These are phyloP conservation scores for Syzygium malaccense DNA, from an alignment of 441 rosid species.

Conservation along the genomic window DNA sequence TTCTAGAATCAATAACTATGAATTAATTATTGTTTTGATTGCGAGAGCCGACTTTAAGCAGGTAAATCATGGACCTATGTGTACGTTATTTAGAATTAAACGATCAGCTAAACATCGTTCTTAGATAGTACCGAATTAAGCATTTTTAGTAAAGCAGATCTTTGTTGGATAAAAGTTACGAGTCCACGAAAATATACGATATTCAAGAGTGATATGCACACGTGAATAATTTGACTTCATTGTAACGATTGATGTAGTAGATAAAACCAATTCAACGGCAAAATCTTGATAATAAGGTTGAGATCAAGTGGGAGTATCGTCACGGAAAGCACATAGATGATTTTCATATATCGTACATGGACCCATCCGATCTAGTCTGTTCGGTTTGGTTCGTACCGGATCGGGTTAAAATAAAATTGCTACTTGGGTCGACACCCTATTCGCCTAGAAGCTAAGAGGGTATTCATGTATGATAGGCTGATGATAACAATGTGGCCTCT, in stretches of 20 bases:
- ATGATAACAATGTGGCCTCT: not conserved
- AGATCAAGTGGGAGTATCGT: fast-evolving
- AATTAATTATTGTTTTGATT: not conserved
- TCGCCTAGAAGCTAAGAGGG: not conserved
- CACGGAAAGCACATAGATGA: fast-evolving
- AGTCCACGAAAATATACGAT: not conserved
- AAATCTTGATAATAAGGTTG: not conserved
- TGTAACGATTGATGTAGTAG: not conserved
- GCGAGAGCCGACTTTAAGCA: not conserved
- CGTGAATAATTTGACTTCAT: not conserved
- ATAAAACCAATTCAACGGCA: not conserved
- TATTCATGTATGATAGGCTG: not conserved
- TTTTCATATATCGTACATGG: not conserved
- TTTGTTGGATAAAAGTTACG: not conserved
- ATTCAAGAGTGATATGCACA: not conserved
- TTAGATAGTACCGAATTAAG: not conserved
- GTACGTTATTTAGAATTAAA: not conserved
- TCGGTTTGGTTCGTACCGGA: fast-evolving
- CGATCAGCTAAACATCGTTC: not conserved
- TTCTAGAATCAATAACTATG: not conserved
- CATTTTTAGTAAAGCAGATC: not conserved
- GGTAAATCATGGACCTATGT: not conserved
- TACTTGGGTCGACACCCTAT: not conserved
- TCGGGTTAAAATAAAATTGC: not conserved
- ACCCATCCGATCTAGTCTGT: fast-evolving